Base-by-base conservation (phyloP, 140 eudicot species). In the Cichorium intybus region DNA sequence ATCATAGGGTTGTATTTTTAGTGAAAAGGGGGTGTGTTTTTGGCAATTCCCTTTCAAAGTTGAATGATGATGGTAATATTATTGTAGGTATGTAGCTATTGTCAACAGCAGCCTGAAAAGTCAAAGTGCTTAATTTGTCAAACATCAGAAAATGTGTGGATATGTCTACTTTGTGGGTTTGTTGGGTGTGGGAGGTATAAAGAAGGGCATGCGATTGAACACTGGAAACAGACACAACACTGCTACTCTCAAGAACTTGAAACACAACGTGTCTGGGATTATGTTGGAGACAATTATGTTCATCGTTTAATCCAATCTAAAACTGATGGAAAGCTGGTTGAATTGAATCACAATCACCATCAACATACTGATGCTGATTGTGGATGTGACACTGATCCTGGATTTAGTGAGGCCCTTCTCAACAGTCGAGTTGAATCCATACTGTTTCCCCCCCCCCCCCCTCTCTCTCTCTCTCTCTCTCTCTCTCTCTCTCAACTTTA, bases 91-190 rank as follows among this genome's bases (percentile, higher is more conserved):
- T 92, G 99, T 68, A 89, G 95, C 41, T 88, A 82, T 61, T 92
- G 99, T 78, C 99, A 92, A 74, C 96, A 92, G 73, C 96, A 88
- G 75, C 95, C 96, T 41, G 99, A 88, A 74, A 88, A 85, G 71
- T 88, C 99, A n/a, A 81, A 70, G 69, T 92, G 99, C 70, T 73
- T 85, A 76, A 65, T 88, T 18, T 92, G 99, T 54, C 95, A 92
- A 79, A 85, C 99, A 35, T 79, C 96, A 23, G 96, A 88, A 75
- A 88, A 92, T 75, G 85, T 88, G 29, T 92, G 99, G 99, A 88
- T 88, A 72, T 92, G 99, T 78, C 76, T 92, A 39, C 77, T 83
- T 15, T 92, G 99, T 75, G 99, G 99, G 10, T 92, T 85, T 73
- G 95, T 92, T 46, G 99, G 95, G 22, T 92, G 99, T 75, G 96